These are phyloP conservation scores for Ophiostoma novo-ulmi DNA, from an alignment of 2,329 filamentous ascomycete species.

Conservation along the genomic window DNA sequence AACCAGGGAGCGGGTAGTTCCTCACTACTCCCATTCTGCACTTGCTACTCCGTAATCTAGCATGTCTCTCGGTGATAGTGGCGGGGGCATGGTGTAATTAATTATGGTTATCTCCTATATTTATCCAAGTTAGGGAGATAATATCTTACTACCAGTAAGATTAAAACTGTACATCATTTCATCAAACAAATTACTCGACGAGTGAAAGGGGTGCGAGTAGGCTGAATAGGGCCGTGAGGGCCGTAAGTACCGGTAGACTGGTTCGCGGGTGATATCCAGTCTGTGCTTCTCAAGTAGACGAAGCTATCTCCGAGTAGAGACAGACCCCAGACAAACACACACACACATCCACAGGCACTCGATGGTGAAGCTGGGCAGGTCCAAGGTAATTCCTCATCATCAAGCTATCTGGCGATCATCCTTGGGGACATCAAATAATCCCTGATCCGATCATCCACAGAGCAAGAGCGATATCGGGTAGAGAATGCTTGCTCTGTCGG, in stretches of 20 bases:
- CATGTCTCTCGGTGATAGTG: background rate
- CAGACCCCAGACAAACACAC: background rate
- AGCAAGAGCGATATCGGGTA: too few relatives aligned
- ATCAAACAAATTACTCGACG: too few relatives aligned
- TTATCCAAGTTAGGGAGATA: too few relatives aligned
- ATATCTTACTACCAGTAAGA: too few relatives aligned
- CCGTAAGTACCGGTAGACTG: slow-evolving; percentile 16
- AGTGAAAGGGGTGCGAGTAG: background rate
- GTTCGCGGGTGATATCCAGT: slow-evolving; percentile 7
- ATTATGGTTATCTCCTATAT: background rate
- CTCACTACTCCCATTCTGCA: background rate
- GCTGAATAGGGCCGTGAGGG: background rate
- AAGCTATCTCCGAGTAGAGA: background rate
- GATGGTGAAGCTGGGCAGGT: too few relatives aligned
- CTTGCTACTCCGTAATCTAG: background rate
- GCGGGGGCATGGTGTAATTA: too few relatives aligned
- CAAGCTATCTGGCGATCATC: too few relatives aligned
- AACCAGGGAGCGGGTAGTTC: background rate
- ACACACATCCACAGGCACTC: background rate
- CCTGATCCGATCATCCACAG: too few relatives aligned
- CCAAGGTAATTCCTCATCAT: too few relatives aligned
- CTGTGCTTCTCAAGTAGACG: background rate
- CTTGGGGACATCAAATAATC: too few relatives aligned
- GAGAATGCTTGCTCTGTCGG: too few relatives aligned
- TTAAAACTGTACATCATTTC: too few relatives aligned